A percentile compares a stretch with the other conserved stretches of the same genome.
phyloP scores from a whole-genome alignment of 1,284 basidiomycete genomes.

The Trichosporon sp. region DNA sequence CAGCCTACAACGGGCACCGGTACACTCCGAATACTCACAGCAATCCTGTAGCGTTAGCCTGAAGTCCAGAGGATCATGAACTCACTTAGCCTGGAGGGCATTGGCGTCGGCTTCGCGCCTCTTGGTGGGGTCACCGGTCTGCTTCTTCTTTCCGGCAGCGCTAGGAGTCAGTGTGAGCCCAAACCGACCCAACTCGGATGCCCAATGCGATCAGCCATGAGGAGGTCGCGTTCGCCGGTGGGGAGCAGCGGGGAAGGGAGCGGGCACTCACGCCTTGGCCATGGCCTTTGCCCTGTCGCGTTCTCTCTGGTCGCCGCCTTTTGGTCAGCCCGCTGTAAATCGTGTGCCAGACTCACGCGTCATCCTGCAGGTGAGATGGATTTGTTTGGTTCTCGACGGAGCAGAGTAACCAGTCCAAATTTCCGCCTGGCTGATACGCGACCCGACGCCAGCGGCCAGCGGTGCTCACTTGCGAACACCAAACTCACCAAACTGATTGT shows the following conservation, averaged over 20 bases:
- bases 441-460: not conserved
- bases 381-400: slow-evolving; percentile 2
- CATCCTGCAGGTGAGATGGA: not conserved
- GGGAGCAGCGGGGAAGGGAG: not conserved
- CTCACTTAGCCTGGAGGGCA: slow-evolving; percentile 27
- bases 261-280: slow-evolving; percentile 21
- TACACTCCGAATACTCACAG: slow-evolving; percentile 14
- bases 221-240: not conserved
- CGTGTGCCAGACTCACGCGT: not conserved
- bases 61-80: not conserved
- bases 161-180: not conserved
- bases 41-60: slow-evolving; percentile 15
- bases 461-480: not conserved
- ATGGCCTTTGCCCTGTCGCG: slow-evolving; percentile 21
- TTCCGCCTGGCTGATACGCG: not conserved
- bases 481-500: not conserved
- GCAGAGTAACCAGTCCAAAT: not conserved
- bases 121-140: slow-evolving; percentile 14
- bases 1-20: too few species aligned
- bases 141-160: slow-evolving; percentile 16
- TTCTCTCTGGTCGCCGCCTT: slow-evolving; percentile 28
- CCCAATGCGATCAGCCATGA: not conserved
- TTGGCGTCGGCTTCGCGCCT: slow-evolving; percentile 22
- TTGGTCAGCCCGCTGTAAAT: not conserved
- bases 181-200: not conserved